These are phyloP conservation scores for Leucocoprinus birnbaumii DNA, from an alignment of 768 basidiomycete genomes.

Conservation along the genomic window DNA sequence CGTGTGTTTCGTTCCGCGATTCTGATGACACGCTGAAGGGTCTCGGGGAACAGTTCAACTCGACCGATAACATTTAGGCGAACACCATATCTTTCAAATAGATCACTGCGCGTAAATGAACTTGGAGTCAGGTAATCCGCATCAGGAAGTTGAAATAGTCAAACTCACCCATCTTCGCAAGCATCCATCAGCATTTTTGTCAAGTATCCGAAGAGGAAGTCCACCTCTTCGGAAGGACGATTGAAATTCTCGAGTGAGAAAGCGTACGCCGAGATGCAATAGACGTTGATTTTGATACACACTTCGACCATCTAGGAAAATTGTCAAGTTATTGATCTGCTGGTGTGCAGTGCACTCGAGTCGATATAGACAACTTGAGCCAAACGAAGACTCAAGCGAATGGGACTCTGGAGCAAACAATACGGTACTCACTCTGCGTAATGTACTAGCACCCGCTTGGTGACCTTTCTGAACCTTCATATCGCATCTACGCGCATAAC, in stretches of 20 bases:
- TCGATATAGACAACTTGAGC: too few species aligned
- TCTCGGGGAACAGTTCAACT: conserved; percentile 69
- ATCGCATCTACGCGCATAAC: conserved; percentile 74
- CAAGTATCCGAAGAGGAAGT: conserved; percentile 82
- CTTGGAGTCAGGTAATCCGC: background rate
- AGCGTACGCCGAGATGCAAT: conserved; percentile 90
- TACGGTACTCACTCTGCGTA: conserved; percentile 65
- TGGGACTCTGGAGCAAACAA: too few species aligned
- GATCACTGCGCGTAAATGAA: conserved; percentile 54
- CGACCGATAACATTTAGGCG: conserved; percentile 82
- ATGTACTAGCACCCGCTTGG: conserved; percentile 74
- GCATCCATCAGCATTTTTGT: conserved; percentile 77
- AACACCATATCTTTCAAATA: conserved; percentile 81
- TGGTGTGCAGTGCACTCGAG: background rate
- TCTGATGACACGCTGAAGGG: conserved; percentile 63
- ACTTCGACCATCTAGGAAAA: conserved; percentile 77
- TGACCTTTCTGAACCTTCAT: conserved; percentile 76
- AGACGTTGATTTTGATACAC: conserved; percentile 73
- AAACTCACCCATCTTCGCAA: conserved; percentile 72
- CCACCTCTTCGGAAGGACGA: conserved; percentile 80
- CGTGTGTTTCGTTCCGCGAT: conserved; percentile 78
- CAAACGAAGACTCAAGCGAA: too few species aligned
- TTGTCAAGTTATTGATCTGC: conserved; percentile 1
- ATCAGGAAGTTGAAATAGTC: background rate
- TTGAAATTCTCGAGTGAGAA: conserved; percentile 98